These are phyloP conservation scores for Steccherinum ochraceum DNA, from an alignment of 768 basidiomycete genomes.

Conservation along the genomic window DNA sequence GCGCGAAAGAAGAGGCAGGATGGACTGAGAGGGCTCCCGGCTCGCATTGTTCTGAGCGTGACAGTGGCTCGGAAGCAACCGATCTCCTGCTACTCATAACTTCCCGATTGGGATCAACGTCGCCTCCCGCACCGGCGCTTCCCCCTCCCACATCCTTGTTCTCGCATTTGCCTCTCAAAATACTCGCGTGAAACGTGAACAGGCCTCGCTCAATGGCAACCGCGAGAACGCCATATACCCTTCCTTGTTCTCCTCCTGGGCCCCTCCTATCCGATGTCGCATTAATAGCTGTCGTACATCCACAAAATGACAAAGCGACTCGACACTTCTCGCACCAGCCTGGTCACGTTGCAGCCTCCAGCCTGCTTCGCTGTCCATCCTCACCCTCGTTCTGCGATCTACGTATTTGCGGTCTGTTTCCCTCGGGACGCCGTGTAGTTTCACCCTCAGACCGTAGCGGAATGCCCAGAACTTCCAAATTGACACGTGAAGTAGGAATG, in stretches of 20 bases:
- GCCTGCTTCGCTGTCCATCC: no score
- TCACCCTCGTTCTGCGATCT: no score
- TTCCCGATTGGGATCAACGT: background rate
- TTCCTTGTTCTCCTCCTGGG: background rate
- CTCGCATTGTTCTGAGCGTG: background rate
- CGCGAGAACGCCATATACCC: background rate
- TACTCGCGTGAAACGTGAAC: background rate
- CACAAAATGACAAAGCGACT: background rate
- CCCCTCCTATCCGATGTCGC: background rate
- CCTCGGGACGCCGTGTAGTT: no score
- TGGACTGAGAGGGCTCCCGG: no score
- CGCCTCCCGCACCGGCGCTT: background rate
- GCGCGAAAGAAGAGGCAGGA: no score
- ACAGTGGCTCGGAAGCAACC: background rate
- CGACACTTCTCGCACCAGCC: no score
- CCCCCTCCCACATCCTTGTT: background rate
- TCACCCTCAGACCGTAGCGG: no score
- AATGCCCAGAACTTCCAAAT: no score
- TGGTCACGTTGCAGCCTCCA: no score
- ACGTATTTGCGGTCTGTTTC: no score
- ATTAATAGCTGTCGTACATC: background rate
- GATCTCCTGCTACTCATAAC: background rate
- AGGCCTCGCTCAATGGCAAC: background rate
- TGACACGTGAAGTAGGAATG: no score
- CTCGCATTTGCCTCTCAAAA: background rate